Evolutionary conservation across 768 basidiomycete genomes (phyloP), one percentile per base, ranked within the genome.

Genomic region (Tricholoma matsutake): DNA sequence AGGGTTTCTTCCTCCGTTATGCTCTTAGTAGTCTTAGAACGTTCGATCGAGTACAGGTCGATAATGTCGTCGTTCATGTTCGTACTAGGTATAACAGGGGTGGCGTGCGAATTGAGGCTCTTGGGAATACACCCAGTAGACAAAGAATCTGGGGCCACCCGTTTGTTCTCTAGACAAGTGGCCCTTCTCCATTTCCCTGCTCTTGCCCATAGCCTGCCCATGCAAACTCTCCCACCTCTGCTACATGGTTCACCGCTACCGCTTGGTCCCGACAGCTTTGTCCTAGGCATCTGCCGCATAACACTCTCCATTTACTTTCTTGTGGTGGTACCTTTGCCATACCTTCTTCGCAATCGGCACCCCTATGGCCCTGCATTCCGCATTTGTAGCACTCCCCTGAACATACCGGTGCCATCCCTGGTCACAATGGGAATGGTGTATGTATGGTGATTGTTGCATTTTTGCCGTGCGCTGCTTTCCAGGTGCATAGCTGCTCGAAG

Each of bases 1-100:
- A 68, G 68, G 52, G 25, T 39, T 59, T 61, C 31, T 41, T 45
- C 39, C 39, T 28, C 43, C 35, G 32, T 51, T 32, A 29, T 34
- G 22, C 47, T 32, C 20, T 49, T 16, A 43, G 45, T 41, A 31
- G 41, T 25, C 11, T 37, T 25, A 25, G 55, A 56, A 4, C 35
- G n/a, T n/a, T n/a, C n/a, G n/a, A n/a, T n/a, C n/a, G n/a, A n/a
- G n/a, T n/a, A n/a, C n/a, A n/a, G n/a, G n/a, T n/a, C n/a, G n/a
- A n/a, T n/a, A n/a, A n/a, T n/a, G n/a, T n/a, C n/a, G n/a, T n/a
- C n/a, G n/a, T n/a, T n/a, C n/a, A n/a, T n/a, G n/a, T n/a, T n/a
- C n/a, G n/a, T n/a, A n/a, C n/a, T n/a, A n/a, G n/a, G 18, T 18
- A 20, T 5, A 39, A 39, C 13, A 14, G 37, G 37, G 37, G 37